These are phyloP conservation scores for Colletotrichum cuscutae DNA, from an alignment of 2,329 filamentous ascomycete genomes.

Conservation along the genomic window DNA sequence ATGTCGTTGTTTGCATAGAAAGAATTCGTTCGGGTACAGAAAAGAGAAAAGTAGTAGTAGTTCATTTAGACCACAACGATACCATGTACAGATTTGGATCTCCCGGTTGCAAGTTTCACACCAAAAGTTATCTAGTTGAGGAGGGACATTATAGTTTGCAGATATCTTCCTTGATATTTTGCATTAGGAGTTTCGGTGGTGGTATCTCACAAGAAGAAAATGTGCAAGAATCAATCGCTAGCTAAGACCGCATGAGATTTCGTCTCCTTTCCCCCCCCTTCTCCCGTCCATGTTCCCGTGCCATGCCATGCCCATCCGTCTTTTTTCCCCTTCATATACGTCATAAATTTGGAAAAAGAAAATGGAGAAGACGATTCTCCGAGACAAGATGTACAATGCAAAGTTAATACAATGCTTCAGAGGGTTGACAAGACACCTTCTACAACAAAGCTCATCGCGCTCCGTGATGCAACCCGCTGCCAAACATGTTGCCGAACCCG, in stretches of 20 bases:
- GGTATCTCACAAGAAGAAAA: conserved; percentile 25
- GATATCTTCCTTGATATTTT: background rate
- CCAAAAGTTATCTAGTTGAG: background rate
- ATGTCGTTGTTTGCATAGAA: background rate
- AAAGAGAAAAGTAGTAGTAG: conserved; percentile 19
- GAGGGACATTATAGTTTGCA: background rate
- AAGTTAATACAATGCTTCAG: background rate
- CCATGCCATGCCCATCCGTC: background rate
- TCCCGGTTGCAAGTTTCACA: background rate
- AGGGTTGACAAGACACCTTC: background rate
- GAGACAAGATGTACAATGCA: conserved; percentile 14
- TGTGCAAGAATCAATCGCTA: conserved; percentile 14
- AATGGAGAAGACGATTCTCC: background rate
- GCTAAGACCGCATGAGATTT: background rate
- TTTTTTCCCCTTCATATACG: conserved; percentile 4
- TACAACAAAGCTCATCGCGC: conserved; percentile 14
- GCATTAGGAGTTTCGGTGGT: conserved; percentile 7
- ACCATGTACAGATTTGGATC: conserved; percentile 20
- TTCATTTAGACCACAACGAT: conserved; percentile 29
- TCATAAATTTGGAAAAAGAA: conserved; percentile 4
- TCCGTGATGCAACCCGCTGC: conserved; percentile 43
- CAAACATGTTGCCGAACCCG: conserved; percentile 61
- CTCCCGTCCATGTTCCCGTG: background rate
- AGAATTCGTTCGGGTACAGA: background rate
- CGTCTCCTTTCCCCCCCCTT: too few relatives aligned